phyloP scores from a whole-genome alignment of 2,329 filamentous ascomycete species.

The Boeremia exigua region DNA sequence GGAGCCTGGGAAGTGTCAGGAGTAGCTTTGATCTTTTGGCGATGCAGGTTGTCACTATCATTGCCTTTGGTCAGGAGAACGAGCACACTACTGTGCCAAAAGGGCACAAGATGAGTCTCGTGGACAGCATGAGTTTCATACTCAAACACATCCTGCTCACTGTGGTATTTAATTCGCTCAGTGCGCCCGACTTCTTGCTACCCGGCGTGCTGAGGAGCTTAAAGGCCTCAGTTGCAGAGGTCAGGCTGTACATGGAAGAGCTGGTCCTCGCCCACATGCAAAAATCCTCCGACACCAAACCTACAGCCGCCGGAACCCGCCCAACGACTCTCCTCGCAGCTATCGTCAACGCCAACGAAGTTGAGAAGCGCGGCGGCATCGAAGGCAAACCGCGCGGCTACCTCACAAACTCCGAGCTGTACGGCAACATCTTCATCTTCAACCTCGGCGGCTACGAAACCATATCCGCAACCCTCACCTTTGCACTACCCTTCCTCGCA shows the following conservation, averaged over 20 bases:
- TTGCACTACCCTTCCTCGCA: constrained; percentile 54
- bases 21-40: constrained; percentile 23
- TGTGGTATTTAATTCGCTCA: constrained; percentile 19
- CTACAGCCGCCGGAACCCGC: background rate
- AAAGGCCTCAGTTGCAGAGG: constrained; percentile 20
- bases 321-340: constrained; percentile 28
- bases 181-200: constrained; percentile 21
- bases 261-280: constrained; percentile 22
- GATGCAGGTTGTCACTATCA: constrained; percentile 23
- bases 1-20: constrained; percentile 4
- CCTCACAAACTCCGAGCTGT: constrained; percentile 50
- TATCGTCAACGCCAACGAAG: constrained; percentile 29
- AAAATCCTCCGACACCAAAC: constrained; percentile 1
- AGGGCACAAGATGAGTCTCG: constrained; percentile 23
- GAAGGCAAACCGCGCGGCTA: background rate
- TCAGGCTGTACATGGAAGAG: constrained; percentile 28
- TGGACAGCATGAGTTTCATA: constrained; percentile 25
- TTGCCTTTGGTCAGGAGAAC: constrained; percentile 24
- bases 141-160: constrained; percentile 23
- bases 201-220: constrained; percentile 15
- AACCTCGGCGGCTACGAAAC: constrained; percentile 61
- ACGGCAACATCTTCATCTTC: constrained; percentile 58
- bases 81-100: constrained; percentile 6
- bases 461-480: constrained; percentile 54
- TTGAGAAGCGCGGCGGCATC: constrained; percentile 19